Base-by-base conservation (phyloP, 2,329 filamentous ascomycete genomes). In the Sporothrix pallida region DNA sequence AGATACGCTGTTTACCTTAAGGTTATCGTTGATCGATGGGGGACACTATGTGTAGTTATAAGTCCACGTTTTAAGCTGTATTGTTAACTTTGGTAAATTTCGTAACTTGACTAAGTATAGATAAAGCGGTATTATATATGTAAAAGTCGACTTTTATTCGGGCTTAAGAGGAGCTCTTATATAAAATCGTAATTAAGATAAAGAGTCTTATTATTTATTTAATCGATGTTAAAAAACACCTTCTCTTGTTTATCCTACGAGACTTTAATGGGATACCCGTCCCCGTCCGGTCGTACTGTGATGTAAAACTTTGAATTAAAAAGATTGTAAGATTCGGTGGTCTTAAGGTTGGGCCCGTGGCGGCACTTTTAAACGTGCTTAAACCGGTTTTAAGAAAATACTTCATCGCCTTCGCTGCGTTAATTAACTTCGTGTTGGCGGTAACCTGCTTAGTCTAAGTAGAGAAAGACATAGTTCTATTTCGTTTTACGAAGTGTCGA, bases 341-440 rank as follows among this genome's bases (percentile, higher is more conserved):
- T 60, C 20, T 60, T 10, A 10, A 60, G 13, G 13, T 60, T 10
- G 56, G 20, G 56, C 56, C 56, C 56, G 56, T 26, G 56, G n/a
- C 13, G 6, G 13, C 56, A 60, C 20, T 60, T 23, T 10, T 10
- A 60, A 60, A 60, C 20, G 56, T 15, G 56, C 23, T 12, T 60
- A 9, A 10, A 60, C 5, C 56, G 56, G 56, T 60, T 60, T 10
- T 12, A 60, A 60, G 5, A 60, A 60, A 60, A 60, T 15, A 60
- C 56, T 60, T 60, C n/a, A 60, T 60, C 56, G 13, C 56, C 56
- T 60, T 60, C 56, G 56, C 23, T 60, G 23, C 56, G 56, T 60
- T 60, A 10, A 60, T 26, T 31, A 26, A 20, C 56, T 60, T 20
- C 56, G 56, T 60, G 56, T 60, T 60, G 13, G 23, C 56, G 56